Evolutionary conservation across 306 rosid species (phyloP).

Genomic region (Acacia confusa): DNA sequence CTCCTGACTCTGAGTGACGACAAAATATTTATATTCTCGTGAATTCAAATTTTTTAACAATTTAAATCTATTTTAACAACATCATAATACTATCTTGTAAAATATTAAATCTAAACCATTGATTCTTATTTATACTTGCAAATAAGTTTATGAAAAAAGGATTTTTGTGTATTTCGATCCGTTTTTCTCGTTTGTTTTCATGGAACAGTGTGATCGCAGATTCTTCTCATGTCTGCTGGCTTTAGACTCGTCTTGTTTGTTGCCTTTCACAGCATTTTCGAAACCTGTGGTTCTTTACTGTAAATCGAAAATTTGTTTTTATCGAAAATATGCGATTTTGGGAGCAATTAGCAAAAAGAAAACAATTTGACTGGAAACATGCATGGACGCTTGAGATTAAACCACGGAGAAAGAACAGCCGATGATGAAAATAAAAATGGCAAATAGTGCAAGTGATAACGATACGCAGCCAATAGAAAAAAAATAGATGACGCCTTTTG

Average conservation of each 20-base stretch:
- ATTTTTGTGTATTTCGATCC: too few species aligned
- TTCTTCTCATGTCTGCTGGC: background rate
- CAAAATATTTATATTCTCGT: too few species aligned
- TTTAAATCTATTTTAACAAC: too few species aligned
- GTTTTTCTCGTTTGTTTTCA: too few species aligned
- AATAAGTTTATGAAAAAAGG: too few species aligned
- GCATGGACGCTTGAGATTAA: background rate
- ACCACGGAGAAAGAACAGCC: background rate
- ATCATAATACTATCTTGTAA: too few species aligned
- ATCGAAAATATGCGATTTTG: background rate
- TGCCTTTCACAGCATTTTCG: background rate
- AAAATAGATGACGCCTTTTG: too few species aligned
- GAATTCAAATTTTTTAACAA: too few species aligned
- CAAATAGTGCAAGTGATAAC: background rate
- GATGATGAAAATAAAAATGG: background rate
- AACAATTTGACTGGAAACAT: background rate
- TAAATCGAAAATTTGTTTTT: background rate
- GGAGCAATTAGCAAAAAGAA: background rate
- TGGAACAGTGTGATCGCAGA: too few species aligned
- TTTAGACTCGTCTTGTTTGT: background rate
- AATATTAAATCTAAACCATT: too few species aligned
- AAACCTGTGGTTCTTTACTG: background rate
- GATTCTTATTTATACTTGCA: too few species aligned
- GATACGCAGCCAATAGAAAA: constrained; percentile 1
- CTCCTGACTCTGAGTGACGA: too few species aligned